A percentile compares a stretch with the other conserved stretches of the same genome.
Conservation (phyloP, 2,329 filamentous ascomycete species). For the Fusarium compactum region DNA sequence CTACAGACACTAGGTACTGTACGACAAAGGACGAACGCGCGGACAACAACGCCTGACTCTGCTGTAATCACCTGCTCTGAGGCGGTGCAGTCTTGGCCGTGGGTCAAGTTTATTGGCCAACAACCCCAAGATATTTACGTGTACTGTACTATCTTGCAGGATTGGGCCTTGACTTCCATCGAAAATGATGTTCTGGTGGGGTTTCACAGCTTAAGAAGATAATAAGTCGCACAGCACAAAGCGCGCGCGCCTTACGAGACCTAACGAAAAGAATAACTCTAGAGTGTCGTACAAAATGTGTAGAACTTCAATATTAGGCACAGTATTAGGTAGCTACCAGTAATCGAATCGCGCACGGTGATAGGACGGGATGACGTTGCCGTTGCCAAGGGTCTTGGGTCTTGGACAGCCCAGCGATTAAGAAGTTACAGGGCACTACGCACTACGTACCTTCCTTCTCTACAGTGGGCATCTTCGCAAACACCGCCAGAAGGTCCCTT, state of each 20-base stretch:
- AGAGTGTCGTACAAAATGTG: slow-evolving; percentile 2
- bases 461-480: slow-evolving; percentile 15
- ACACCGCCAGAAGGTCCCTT: slow-evolving; percentile 40
- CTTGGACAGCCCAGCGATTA: not conserved
- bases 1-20: not conserved
- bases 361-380: slow-evolving; percentile 32
- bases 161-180: not conserved
- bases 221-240: not conserved
- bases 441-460: not conserved
- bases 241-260: not conserved
- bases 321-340: not conserved
- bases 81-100: slow-evolving; percentile 35
- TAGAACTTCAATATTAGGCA: not conserved
- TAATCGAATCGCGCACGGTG: slow-evolving; percentile 2
- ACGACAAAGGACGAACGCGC: slow-evolving; percentile 6
- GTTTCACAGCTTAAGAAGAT: not conserved
- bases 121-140: not conserved
- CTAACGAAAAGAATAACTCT: slow-evolving; percentile 1
- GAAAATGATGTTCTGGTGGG: not conserved
- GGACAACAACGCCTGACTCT: slow-evolving; percentile 12
- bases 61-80: slow-evolving; percentile 17
- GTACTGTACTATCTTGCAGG: slow-evolving; percentile 1
- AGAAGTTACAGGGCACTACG: slow-evolving; percentile 27
- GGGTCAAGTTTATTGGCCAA: slow-evolving; percentile 16
- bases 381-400: slow-evolving; percentile 33